Percentiles rank a stretch among this genome's conserved stretches.
Conservation (phyloP, 345 rosid genomes). For the Heritiera littoralis region DNA sequence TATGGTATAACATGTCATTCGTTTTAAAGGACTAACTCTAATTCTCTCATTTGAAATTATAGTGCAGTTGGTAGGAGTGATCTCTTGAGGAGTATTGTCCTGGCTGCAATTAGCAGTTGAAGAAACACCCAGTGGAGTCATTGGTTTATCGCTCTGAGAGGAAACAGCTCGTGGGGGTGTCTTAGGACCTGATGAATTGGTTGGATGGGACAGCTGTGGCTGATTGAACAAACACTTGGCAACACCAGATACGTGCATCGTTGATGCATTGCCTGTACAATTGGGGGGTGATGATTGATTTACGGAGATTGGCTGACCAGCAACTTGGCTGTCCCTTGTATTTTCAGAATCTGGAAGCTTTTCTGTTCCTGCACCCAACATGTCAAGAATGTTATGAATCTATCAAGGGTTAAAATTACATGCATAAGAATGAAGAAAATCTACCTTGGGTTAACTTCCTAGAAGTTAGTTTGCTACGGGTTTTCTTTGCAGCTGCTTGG, state of each 20-base stretch:
- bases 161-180: conserved; percentile 64
- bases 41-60: conserved; percentile 63
- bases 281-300: conserved; percentile 27
- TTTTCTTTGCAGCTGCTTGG: conserved; percentile 47
- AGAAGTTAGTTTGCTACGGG: conserved; percentile 36
- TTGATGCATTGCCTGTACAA: conserved; percentile 20
- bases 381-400: background rate
- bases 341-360: conserved; percentile 21
- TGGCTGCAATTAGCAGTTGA: conserved; percentile 38
- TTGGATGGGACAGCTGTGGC: conserved; percentile 36
- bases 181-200: conserved; percentile 48
- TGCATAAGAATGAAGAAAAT: conserved; percentile 12
- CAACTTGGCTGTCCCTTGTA: conserved; percentile 17
- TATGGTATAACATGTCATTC: conserved; percentile 53
- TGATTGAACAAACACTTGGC: conserved; percentile 76
- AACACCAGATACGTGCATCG: conserved; percentile 45
- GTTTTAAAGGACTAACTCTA: conserved; percentile 70
- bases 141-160: conserved; percentile 36
- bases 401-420: background rate
- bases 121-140: conserved; percentile 38
- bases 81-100: conserved; percentile 42
- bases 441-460: conserved; percentile 45
- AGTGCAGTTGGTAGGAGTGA: conserved; percentile 69
- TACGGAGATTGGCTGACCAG: conserved; percentile 31
- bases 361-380: conserved; percentile 20